phyloP scores from a whole-genome alignment of 208 protist genomes.

The Leptomonas seymouri region DNA sequence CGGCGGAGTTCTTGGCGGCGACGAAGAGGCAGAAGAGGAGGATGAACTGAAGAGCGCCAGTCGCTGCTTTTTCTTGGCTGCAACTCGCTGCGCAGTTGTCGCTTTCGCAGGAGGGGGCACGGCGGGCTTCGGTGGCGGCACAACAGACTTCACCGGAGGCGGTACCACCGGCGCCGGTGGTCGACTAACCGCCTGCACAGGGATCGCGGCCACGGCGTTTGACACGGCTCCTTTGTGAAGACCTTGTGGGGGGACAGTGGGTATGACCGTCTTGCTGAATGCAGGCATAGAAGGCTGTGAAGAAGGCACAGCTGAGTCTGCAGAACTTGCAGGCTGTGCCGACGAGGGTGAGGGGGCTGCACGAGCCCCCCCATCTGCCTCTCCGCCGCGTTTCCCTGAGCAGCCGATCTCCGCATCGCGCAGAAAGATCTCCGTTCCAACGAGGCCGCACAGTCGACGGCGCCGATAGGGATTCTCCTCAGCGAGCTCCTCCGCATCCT shows the following conservation, averaged over 20 bases:
- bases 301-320: slow-evolving; percentile 1
- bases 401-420: slow-evolving; percentile 55
- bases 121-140: slow-evolving; percentile 15
- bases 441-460: slow-evolving; percentile 48
- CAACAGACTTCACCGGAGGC: slow-evolving; percentile 11
- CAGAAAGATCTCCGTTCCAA: slow-evolving; percentile 58
- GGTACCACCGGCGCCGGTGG: background rate
- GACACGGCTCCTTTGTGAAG: background rate
- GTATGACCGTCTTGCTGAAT: background rate
- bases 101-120: slow-evolving; percentile 12
- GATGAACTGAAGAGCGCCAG: slow-evolving; percentile 33
- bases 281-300: background rate
- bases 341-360: background rate
- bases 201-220: background rate
- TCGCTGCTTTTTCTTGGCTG: slow-evolving; percentile 10
- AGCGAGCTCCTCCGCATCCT: slow-evolving; percentile 34
- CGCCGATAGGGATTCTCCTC: slow-evolving; percentile 36
- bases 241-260: background rate
- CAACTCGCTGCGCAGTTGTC: background rate
- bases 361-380: background rate
- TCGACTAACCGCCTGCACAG: background rate
- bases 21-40: slow-evolving; percentile 25
- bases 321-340: background rate
- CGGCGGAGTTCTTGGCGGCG: slow-evolving; percentile 1
- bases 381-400: background rate